Evolutionary conservation across 768 basidiomycete species (phyloP), one percentile per base, ranked within the genome.

Genomic region (Boletus huronensis): DNA sequence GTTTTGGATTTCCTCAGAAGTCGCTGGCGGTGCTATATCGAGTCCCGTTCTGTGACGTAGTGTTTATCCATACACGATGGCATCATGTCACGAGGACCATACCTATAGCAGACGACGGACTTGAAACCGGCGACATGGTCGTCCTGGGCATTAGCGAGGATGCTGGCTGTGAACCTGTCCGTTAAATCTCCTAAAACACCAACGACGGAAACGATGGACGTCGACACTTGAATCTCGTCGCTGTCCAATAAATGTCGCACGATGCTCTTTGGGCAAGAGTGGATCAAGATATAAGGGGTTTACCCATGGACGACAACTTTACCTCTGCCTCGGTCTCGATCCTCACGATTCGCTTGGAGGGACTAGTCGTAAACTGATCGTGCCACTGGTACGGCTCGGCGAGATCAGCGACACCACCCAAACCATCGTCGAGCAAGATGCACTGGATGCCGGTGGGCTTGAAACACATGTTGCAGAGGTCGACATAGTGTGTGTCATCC

Each of bases 271-370:
- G 13, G 29, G 8, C 9, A 48, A 14, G 28, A 3, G 29, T 41
- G 50, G 46, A 28, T 55, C 51, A 55, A 32, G 35, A 26, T 51
- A 59, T 38, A 51, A 42, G 46, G 19, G 32, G 44, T 58, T 7
- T 6, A 4, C 1, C 17, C 28, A 32, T 7, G 23, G 45, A 36
- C 5, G 45, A 29, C 19, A 7, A 46, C 19, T 67, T 32, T 62
- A 87, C 89, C 81, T 91, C 82, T n/a, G 88, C 89, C 19, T 84
- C 73, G 10, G 75, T 67, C 67, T 92, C 90, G 34, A 90, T 76
- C 53, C 90, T 72, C 17, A 88, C 82, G 40, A 91, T 82, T 32
- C 87, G 73, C 62, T 79, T 83, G 14, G 80, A 79, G 3, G 74
- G 72, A 46, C 75, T 79, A 6, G 60, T 57, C 4, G 83, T 82